A percentile compares a stretch with the other conserved stretches of the same genome.
phyloP scores from a whole-genome alignment of 371 early-diverging fungal genomes.

The Rhizopus stolonifer region DNA sequence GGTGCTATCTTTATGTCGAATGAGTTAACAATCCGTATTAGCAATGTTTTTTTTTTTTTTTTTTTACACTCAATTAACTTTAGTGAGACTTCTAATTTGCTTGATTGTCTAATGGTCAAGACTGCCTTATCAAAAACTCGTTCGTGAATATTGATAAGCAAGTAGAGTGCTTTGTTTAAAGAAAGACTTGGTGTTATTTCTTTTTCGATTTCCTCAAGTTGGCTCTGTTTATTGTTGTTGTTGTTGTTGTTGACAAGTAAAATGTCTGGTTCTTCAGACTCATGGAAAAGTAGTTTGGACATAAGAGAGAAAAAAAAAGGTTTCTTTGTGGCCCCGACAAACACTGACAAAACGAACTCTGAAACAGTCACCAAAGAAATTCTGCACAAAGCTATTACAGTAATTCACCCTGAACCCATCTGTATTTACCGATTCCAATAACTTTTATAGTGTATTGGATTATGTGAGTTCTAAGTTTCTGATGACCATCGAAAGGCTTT shows the following conservation, averaged over 20 bases:
- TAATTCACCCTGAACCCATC: too few relatives aligned
- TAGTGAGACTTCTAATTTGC: not conserved
- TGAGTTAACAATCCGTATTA: not conserved
- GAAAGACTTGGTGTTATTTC: slow-evolving; percentile 10
- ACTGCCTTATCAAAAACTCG: slow-evolving; percentile 18
- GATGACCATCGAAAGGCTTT: too few relatives aligned
- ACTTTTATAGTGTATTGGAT: too few relatives aligned
- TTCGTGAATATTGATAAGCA: slow-evolving; percentile 13
- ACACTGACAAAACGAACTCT: too few relatives aligned
- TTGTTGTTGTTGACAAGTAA: not conserved
- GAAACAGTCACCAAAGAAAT: too few relatives aligned
- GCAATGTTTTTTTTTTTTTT: not conserved
- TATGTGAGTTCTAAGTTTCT: too few relatives aligned
- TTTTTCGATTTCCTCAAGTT: slow-evolving; percentile 5
- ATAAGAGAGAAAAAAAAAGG: too few relatives aligned
- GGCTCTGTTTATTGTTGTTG: not conserved
- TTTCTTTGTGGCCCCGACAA: too few relatives aligned
- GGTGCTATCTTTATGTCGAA: slow-evolving; percentile 9
- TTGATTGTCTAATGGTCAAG: not conserved
- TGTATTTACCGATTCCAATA: too few relatives aligned
- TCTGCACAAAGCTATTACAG: too few relatives aligned
- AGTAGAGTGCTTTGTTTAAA: slow-evolving; percentile 17
- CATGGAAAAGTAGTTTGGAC: not conserved
- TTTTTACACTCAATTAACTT: slow-evolving; percentile 10
- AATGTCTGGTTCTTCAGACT: not conserved